Evolutionary conservation across 2,329 filamentous ascomycete genomes (phyloP), one percentile per base, ranked within the genome.

Genomic region (Alternaria angustiovoidea): DNA sequence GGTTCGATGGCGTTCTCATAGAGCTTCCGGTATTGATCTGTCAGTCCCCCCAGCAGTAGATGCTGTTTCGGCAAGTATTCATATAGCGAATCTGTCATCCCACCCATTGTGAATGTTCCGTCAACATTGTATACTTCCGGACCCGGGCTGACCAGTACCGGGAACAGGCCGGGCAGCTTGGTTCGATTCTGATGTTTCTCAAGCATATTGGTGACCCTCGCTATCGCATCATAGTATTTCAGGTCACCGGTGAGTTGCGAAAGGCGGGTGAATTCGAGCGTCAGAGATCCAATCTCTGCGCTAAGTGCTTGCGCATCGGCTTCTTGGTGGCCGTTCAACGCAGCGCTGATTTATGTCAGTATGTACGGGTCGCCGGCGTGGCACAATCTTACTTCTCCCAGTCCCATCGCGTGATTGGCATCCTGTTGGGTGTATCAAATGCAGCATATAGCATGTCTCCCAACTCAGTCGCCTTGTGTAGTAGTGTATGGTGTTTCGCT

Each of bases 21-120:
- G 79, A 96, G 86, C 20, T 84, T 85, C 62, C 85, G 83, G 76
- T 96, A 96, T 74, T 93, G 91, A 30, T 84, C 80, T 63, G 89
- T 87, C 1, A 88, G 83, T 1, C 93, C 93, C 58, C 92, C 91
- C 2, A 96, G 85, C 5, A 96, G 85, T 12, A 95, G 80, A 72
- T 90, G 91, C 81, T 94, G 71, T 73, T 88, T 87, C 0, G 85
- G 84, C 14, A 88, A 74, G 63, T 87, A 87, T 65, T 87, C 86
- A 67, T 87, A 88, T 0, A 85, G 76, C 7, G 84, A 86, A 71
- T 88, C 85, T 2, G 83, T 81, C 80, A 85, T 83, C 18, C 81
- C 84, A 16, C 86, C 85, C 62, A 88, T 79, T 0, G 84, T 84
- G 69, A 84, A 88, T 0, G 67, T 68, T 2, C 67, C 64, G 34